Evolutionary conservation across 768 basidiomycete species (phyloP).

Genomic region (Asterophora parasitica): DNA sequence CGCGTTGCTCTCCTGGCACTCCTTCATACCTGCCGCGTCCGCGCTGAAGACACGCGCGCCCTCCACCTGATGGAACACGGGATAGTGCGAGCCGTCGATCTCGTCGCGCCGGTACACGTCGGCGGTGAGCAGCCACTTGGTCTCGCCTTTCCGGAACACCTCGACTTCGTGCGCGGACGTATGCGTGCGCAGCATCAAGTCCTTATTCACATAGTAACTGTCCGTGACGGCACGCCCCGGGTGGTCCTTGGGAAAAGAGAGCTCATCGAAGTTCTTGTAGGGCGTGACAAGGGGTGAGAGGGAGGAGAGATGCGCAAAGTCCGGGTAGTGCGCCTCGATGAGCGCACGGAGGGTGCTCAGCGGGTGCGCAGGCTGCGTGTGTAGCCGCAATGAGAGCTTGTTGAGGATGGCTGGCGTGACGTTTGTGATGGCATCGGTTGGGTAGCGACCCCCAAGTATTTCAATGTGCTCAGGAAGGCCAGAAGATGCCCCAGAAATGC

Average conservation of each 20-base stretch:
- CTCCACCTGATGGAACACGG: conserved; percentile 98
- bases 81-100: conserved; percentile 95
- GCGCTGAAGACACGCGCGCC: conserved; percentile 80
- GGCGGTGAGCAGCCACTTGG: conserved; percentile 87
- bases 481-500: conserved; percentile 10
- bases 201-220: conserved; percentile 91
- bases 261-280: conserved; percentile 91
- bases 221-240: conserved; percentile 88
- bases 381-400: conserved; percentile 73
- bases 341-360: conserved; percentile 78
- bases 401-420: conserved; percentile 79
- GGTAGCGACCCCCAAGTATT: conserved; percentile 64
- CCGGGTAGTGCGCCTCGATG: conserved; percentile 80
- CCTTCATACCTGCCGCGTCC: conserved; percentile 49
- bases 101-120: conserved; percentile 99
- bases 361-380: conserved; percentile 76
- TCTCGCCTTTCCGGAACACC: conserved; percentile 69
- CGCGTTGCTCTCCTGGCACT: conserved; percentile 69
- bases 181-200: conserved; percentile 93
- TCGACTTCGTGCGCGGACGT: conserved; percentile 99
- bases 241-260: conserved; percentile 91
- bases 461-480: conserved; percentile 30
- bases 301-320: conserved; percentile 69
- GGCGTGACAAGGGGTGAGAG: conserved; percentile 89
- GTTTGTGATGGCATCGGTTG: conserved; percentile 79